These are phyloP conservation scores for Fomitopsis serialis DNA, from an alignment of 768 basidiomycete genomes.

Conservation along the genomic window DNA sequence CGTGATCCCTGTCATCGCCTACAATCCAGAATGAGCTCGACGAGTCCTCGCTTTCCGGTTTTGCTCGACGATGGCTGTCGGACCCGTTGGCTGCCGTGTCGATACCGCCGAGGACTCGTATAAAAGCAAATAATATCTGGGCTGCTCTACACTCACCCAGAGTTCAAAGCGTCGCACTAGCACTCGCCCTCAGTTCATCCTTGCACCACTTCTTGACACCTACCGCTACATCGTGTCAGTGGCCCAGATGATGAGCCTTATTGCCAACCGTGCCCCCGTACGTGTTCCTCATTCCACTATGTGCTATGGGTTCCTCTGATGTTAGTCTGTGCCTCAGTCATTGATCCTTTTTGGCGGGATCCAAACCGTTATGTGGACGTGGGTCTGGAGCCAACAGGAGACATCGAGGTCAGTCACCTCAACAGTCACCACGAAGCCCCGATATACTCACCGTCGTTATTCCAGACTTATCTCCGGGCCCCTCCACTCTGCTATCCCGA, in stretches of 20 bases:
- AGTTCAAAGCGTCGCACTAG: not conserved
- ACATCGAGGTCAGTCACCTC: conserved; percentile 16
- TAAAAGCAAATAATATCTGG: conserved; percentile 9
- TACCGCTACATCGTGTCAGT: not conserved
- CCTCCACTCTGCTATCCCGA: conserved; percentile 15
- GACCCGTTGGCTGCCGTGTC: not conserved
- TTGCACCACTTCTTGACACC: not conserved
- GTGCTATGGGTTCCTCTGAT: not conserved
- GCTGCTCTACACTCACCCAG: conserved; percentile 13
- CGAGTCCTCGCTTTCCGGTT: conserved; percentile 15
- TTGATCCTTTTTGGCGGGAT: conserved; percentile 19
- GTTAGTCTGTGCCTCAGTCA: conserved; percentile 8
- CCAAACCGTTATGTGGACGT: conserved; percentile 17
- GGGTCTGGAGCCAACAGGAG: conserved; percentile 19
- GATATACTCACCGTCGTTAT: not conserved
- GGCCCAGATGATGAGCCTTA: conserved; percentile 4
- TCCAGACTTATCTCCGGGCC: conserved; percentile 10
- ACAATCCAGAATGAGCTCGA: conserved; percentile 5
- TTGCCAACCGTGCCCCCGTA: conserved; percentile 18
- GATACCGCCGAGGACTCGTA: conserved; percentile 2
- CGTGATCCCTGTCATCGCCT: not conserved
- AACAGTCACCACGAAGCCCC: not conserved
- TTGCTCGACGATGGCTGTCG: conserved; percentile 1
- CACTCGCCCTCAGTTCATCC: not conserved
- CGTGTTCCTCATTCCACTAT: not conserved